phyloP scores from a whole-genome alignment of 2,329 filamentous ascomycete genomes.

The Bipolaris zeicola region DNA sequence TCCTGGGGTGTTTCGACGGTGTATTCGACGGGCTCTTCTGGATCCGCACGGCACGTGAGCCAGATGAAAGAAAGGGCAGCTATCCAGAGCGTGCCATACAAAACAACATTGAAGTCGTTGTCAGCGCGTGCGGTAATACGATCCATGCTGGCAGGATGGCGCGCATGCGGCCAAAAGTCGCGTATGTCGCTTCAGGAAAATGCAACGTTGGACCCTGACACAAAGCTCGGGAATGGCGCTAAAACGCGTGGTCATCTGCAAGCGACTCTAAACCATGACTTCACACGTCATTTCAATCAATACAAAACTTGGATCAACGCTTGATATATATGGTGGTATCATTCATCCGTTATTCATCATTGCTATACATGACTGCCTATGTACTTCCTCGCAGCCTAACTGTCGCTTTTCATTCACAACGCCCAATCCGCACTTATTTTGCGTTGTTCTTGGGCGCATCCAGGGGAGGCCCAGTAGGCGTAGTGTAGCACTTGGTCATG shows the following conservation, averaged over 20 bases:
- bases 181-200: conserved; percentile 9
- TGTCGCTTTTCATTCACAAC: neutral
- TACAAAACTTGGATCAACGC: neutral
- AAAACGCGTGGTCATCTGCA: conserved; percentile 27
- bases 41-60: conserved; percentile 35
- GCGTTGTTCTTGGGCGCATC: conserved; percentile 59
- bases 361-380: neutral
- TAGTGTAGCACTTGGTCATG: conserved; percentile 87
- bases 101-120: conserved; percentile 24
- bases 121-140: conserved; percentile 32
- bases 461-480: conserved; percentile 63
- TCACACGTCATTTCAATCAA: neutral
- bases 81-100: conserved; percentile 29
- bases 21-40: conserved; percentile 61
- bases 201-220: conserved; percentile 11
- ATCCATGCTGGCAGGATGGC: conserved; percentile 29
- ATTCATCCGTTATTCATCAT: conserved; percentile 1
- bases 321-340: neutral
- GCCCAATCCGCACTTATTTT: conserved; percentile 5
- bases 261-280: conserved; percentile 6
- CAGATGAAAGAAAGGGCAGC: conserved; percentile 32
- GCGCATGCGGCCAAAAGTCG: conserved; percentile 7
- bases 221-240: conserved; percentile 4
- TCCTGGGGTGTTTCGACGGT: conserved; percentile 66
- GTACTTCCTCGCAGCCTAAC: neutral